These are phyloP conservation scores for Pichia kudriavzevii DNA, from an alignment of 1,139 yeast genomes.

Conservation along the genomic window DNA sequence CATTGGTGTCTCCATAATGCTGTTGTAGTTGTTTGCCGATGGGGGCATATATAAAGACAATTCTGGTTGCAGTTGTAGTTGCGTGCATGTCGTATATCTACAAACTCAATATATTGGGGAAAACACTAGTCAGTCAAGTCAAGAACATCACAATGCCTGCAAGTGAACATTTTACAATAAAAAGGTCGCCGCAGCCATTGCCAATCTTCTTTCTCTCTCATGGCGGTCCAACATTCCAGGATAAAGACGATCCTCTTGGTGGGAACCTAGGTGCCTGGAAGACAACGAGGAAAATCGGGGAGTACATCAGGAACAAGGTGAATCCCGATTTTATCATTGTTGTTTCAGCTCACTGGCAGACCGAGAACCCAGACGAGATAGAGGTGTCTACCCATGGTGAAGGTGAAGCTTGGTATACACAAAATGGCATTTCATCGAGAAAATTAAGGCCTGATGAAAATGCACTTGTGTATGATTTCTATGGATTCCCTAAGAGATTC, in stretches of 20 bases:
- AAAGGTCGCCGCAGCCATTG: conserved; percentile 19
- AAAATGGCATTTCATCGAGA: conserved; percentile 13
- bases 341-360: conserved; percentile 76
- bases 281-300: conserved; percentile 43
- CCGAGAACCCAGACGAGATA: conserved; percentile 34
- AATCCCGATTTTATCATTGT: conserved; percentile 61
- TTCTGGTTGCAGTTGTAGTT: conserved; percentile 9
- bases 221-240: conserved; percentile 68
- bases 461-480: conserved; percentile 60
- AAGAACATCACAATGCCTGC: conserved; percentile 13
- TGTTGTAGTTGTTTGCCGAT: no score
- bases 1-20: no score
- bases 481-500: conserved; percentile 59
- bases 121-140: conserved; percentile 7
- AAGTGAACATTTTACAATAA: conserved; percentile 17
- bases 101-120: conserved; percentile 11
- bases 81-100: conserved; percentile 14
- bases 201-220: conserved; percentile 68
- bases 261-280: conserved; percentile 56
- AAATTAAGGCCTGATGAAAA: conserved; percentile 27
- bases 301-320: conserved; percentile 37
- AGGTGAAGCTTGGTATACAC: conserved; percentile 20
- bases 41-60: no score
- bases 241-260: conserved; percentile 40
- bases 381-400: conserved; percentile 44